Base-by-base conservation (phyloP, 305 asterid species). In the Solanum hybrid region DNA sequence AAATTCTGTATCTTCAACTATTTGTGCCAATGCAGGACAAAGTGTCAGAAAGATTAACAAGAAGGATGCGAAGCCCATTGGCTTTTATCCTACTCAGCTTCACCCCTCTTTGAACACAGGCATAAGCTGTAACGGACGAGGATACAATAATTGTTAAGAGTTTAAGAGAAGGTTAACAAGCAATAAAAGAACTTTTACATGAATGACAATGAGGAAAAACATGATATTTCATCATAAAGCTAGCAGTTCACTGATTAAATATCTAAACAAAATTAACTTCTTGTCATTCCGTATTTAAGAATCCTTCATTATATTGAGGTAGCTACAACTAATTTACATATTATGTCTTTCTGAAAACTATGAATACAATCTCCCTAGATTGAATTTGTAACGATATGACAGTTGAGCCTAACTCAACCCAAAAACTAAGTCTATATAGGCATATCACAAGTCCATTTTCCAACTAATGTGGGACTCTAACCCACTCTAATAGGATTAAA, bases 21-120 rank as follows among this genome's bases (percentile, higher is more conserved):
- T 76, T 84, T 94, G 97, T 3, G 94, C 95, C 90, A 92, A 89
- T 29, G 95, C 90, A 77, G 97, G 94, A 84, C 92, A 84, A 70
- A 94, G 88, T 77, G 87, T 94, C 90, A 95, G 92, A 91, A 93
- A 90, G 45, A 93, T 89, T 88, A 93, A 90, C 90, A 93, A 29
- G 17, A 88, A 78, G 79, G 91, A 84, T 89, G 17, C 90, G 36
- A 91, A 93, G 89, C 91, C 96, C 99, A 96, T 97, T 32, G 77
- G 78, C 70, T 77, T 91, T 91, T 90, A 89, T 72, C 90, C 86
- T 89, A 78, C 86, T 88, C 86, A 89, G 92, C 90, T 88, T 90
- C 88, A 87, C 85, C 88, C 80, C 91, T 79, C 15, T 89, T 89
- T 89, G 93, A 27, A 82, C 89, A 88, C 32, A 39, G 86, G 90